phyloP scores from a whole-genome alignment of 2,329 filamentous ascomycete genomes.

The Clarireedia monteithiana region DNA sequence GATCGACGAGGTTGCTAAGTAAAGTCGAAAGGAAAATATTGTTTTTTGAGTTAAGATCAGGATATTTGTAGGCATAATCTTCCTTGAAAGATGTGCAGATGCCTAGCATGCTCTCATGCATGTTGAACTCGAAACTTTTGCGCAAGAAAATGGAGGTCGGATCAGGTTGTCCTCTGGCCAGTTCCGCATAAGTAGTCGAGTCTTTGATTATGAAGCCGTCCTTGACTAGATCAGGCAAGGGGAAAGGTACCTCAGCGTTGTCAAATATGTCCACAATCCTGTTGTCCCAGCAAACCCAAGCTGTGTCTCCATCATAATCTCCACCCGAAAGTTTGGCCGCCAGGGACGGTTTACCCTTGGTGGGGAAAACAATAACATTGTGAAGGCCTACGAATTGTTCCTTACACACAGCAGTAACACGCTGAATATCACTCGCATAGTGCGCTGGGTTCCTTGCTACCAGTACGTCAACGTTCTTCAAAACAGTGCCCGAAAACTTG shows the following conservation, averaged over 20 bases:
- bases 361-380: slow-evolving; percentile 73
- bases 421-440: slow-evolving; percentile 65
- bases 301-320: slow-evolving; percentile 74
- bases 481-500: slow-evolving; percentile 42
- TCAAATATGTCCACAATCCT: slow-evolving; percentile 57
- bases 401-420: slow-evolving; percentile 50
- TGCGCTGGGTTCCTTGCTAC: slow-evolving; percentile 65
- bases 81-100: slow-evolving; percentile 58
- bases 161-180: slow-evolving; percentile 10
- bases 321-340: slow-evolving; percentile 69
- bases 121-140: slow-evolving; percentile 49
- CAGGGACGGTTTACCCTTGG: slow-evolving; percentile 51
- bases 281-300: slow-evolving; percentile 70
- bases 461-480: slow-evolving; percentile 53
- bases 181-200: slow-evolving; percentile 30
- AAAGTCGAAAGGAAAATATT: slow-evolving; percentile 45
- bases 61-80: slow-evolving; percentile 50
- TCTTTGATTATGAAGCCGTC: slow-evolving; percentile 44
- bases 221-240: slow-evolving; percentile 36
- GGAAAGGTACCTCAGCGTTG: slow-evolving; percentile 45
- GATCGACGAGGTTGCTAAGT: slow-evolving; percentile 48
- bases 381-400: slow-evolving; percentile 58
- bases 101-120: slow-evolving; percentile 51
- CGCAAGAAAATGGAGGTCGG: slow-evolving; percentile 38
- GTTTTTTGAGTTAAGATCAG: slow-evolving; percentile 37